These are phyloP conservation scores for Ceratonia siliqua DNA, from an alignment of 306 rosid genomes.

Conservation along the genomic window DNA sequence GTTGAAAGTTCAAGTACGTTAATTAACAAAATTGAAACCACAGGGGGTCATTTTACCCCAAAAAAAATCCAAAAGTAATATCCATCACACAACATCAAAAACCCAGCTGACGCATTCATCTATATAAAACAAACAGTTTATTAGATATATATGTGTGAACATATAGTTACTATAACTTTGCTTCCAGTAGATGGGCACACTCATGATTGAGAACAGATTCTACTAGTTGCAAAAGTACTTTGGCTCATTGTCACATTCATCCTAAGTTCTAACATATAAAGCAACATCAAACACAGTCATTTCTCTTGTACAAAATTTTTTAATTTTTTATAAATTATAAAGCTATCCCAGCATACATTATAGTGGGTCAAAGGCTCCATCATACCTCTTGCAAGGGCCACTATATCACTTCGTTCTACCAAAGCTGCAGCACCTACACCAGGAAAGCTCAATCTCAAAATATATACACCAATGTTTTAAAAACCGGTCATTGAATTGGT, in stretches of 20 bases:
- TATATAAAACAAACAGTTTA: not conserved
- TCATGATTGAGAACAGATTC: slow-evolving; percentile 4
- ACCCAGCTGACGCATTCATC: not conserved
- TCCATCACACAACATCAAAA: not conserved
- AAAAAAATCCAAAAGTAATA: not conserved
- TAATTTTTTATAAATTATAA: not conserved
- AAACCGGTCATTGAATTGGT: no score
- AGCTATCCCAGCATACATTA: not conserved
- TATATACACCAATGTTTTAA: not conserved
- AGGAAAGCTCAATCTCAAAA: slow-evolving; percentile 11
- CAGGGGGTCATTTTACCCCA: no score
- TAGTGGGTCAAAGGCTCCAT: slow-evolving; percentile 26
- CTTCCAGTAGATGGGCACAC: not conserved
- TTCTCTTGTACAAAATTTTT: not conserved
- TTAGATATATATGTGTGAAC: not conserved
- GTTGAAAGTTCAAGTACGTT: no score
- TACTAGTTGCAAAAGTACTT: not conserved
- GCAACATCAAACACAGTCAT: not conserved
- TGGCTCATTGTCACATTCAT: slow-evolving; percentile 2
- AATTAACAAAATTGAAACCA: no score
- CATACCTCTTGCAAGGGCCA: slow-evolving; percentile 86
- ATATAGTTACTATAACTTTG: not conserved
- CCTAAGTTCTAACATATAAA: not conserved
- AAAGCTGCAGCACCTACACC: slow-evolving; percentile 48
- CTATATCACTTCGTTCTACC: slow-evolving; percentile 58